These are phyloP conservation scores for Xylaria acuta DNA, from an alignment of 495 filamentous ascomycete species.

Conservation along the genomic window DNA sequence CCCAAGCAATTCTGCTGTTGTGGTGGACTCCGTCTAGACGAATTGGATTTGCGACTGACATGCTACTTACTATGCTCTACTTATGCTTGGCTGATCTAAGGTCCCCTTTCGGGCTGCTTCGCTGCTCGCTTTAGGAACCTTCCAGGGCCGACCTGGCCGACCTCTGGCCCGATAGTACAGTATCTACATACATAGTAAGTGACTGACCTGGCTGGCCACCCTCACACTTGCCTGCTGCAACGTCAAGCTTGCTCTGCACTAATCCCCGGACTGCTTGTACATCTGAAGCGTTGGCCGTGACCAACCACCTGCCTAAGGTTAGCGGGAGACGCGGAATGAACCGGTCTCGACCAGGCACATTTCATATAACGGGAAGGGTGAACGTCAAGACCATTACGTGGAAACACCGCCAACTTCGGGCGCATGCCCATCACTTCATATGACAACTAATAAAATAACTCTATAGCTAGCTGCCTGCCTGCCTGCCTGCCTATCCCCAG, in stretches of 20 bases:
- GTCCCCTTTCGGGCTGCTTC: slow-evolving; percentile 18
- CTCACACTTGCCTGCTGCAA: slow-evolving; percentile 39
- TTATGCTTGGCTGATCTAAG: not conserved
- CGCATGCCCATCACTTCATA: slow-evolving; percentile 7
- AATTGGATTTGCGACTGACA: slow-evolving; percentile 25
- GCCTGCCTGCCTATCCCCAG: not conserved
- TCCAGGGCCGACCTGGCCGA: slow-evolving; percentile 7
- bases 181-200: too few species aligned
- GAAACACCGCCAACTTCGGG: not conserved
- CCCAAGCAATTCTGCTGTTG: slow-evolving; percentile 23
- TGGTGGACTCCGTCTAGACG: slow-evolving; percentile 22
- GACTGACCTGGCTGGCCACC: slow-evolving; percentile 31
- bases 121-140: slow-evolving; percentile 11
- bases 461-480: too few species aligned
- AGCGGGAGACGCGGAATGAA: slow-evolving; percentile 35
- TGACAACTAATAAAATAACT: not conserved
- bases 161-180: not conserved
- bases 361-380: not conserved
- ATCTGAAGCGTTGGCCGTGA: slow-evolving; percentile 14
- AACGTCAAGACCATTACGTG: not conserved
- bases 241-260: slow-evolving; percentile 27
- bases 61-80: slow-evolving; percentile 12
- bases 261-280: slow-evolving; percentile 36
- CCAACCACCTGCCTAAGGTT: slow-evolving; percentile 24
- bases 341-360: slow-evolving; percentile 30